These are phyloP conservation scores for Lodderomyces jiufengensis DNA, from an alignment of 1,139 yeast genomes.

Conservation along the genomic window DNA sequence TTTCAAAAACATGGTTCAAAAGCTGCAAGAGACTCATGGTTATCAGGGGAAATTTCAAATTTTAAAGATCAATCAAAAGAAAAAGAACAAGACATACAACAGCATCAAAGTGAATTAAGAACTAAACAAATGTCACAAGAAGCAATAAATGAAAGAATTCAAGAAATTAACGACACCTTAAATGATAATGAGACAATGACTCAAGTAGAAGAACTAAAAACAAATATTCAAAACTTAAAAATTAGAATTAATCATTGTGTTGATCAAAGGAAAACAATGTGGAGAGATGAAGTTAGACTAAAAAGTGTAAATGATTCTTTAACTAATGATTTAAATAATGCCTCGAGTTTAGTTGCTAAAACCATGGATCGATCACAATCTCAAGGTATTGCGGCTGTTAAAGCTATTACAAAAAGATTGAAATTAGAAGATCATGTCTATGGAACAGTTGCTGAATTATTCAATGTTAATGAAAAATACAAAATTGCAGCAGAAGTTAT, in stretches of 20 bases:
- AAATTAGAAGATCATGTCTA: slow-evolving; percentile 58
- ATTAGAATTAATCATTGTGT: slow-evolving; percentile 40
- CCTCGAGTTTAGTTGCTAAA: slow-evolving; percentile 59
- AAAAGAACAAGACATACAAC: slow-evolving; percentile 24
- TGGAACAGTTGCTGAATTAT: slow-evolving; percentile 84
- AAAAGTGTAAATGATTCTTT: slow-evolving; percentile 55
- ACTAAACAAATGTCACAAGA: slow-evolving; percentile 17
- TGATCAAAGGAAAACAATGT: slow-evolving; percentile 66
- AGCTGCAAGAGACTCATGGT: slow-evolving; percentile 67
- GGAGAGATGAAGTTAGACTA: slow-evolving; percentile 76
- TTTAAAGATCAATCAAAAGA: slow-evolving; percentile 18
- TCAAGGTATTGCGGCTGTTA: slow-evolving; percentile 67
- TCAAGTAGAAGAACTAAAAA: slow-evolving; percentile 26
- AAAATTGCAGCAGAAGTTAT: slow-evolving; percentile 83
- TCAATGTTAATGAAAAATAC: slow-evolving; percentile 77
- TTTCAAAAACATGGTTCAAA: slow-evolving; percentile 55
- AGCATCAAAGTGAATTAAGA: slow-evolving; percentile 19
- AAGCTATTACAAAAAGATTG: slow-evolving; percentile 52
- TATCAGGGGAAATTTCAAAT: slow-evolving; percentile 33
- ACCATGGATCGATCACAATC: slow-evolving; percentile 74
- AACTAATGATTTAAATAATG: slow-evolving; percentile 50
- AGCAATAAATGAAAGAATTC: slow-evolving; percentile 38
- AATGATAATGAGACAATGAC: slow-evolving; percentile 18
- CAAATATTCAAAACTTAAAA: slow-evolving; percentile 37
- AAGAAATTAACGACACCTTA: slow-evolving; percentile 31